These are phyloP conservation scores for Tolypocladium pustulatum DNA, from an alignment of 2,329 filamentous ascomycete genomes.

Conservation along the genomic window DNA sequence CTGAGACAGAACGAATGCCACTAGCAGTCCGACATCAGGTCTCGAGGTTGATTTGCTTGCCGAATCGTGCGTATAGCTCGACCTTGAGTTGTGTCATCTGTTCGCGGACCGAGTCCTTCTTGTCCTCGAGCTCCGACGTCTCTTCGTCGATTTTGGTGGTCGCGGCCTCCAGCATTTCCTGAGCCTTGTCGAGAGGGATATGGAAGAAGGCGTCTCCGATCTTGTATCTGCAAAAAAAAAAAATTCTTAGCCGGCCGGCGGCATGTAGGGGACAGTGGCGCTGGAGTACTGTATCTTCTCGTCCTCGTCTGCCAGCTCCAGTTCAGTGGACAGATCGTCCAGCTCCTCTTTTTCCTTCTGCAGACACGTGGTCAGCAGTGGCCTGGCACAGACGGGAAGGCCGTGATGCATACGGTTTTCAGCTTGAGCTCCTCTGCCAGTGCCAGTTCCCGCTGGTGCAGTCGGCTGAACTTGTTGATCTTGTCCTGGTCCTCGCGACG, in stretches of 20 bases:
- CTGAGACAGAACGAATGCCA: neutral
- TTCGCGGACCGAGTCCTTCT: slow-evolving; percentile 62
- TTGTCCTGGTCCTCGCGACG: slow-evolving; percentile 96
- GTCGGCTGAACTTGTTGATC: slow-evolving; percentile 93
- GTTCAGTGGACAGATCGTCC: slow-evolving; percentile 80
- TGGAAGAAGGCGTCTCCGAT: slow-evolving; percentile 94
- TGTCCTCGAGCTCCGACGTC: slow-evolving; percentile 65
- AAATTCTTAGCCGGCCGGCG: neutral
- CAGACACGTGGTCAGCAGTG: slow-evolving; percentile 11
- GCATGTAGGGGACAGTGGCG: neutral
- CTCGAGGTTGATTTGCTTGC: slow-evolving; percentile 93
- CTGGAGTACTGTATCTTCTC: slow-evolving; percentile 72
- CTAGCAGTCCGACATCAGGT: slow-evolving; percentile 42
- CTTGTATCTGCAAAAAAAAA: slow-evolving; percentile 60
- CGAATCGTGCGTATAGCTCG: slow-evolving; percentile 86
- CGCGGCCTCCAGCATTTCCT: slow-evolving; percentile 68
- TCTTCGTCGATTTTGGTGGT: slow-evolving; percentile 67
- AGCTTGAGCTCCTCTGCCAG: slow-evolving; percentile 71
- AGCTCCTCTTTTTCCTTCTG: slow-evolving; percentile 99
- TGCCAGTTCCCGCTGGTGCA: slow-evolving; percentile 75
- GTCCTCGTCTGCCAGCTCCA: slow-evolving; percentile 93
- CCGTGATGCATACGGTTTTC: slow-evolving; percentile 54
- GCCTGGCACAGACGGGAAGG: neutral
- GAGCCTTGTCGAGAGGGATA: slow-evolving; percentile 71
- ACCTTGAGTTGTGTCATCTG: slow-evolving; percentile 89